These are phyloP conservation scores for Scutellaria baicalensis DNA, from an alignment of 257 asterid genomes.

Conservation along the genomic window DNA sequence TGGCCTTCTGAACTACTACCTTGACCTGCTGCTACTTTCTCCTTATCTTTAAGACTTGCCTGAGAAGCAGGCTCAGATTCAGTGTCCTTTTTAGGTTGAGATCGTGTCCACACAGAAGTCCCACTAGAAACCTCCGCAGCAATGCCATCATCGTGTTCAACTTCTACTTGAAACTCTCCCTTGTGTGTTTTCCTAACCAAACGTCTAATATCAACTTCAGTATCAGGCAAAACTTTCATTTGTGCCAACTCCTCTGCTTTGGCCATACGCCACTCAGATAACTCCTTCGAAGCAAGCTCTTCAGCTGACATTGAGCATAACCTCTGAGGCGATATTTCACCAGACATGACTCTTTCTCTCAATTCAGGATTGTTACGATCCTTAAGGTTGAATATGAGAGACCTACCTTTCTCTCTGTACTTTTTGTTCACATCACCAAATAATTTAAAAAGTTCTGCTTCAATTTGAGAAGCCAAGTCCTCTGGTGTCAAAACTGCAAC, in stretches of 20 bases:
- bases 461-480: constrained; percentile 52
- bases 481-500: constrained; percentile 36
- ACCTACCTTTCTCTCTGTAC: constrained; percentile 94
- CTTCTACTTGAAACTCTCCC: constrained; percentile 94
- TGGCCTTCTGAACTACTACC: constrained; percentile 40
- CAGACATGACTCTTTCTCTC: constrained; percentile 83
- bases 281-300: constrained; percentile 98
- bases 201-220: constrained; percentile 68
- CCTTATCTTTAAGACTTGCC: constrained; percentile 35
- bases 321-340: constrained; percentile 76
- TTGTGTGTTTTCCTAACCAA: constrained; percentile 95
- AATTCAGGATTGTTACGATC: constrained; percentile 92
- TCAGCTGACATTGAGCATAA: constrained; percentile 94
- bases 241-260: constrained; percentile 92
- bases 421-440: constrained; percentile 89
- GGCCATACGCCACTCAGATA: constrained; percentile 92
- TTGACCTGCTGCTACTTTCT: constrained; percentile 23
- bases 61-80: constrained; percentile 31
- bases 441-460: constrained; percentile 70
- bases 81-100: constrained; percentile 25
- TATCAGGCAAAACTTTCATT: constrained; percentile 90
- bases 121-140: constrained; percentile 67
- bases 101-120: constrained; percentile 30
- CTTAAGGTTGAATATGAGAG: constrained; percentile 87
- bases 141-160: constrained; percentile 58